These are phyloP conservation scores for Amesomyces nigricolor DNA, from an alignment of 2,329 filamentous ascomycete species.

Conservation along the genomic window DNA sequence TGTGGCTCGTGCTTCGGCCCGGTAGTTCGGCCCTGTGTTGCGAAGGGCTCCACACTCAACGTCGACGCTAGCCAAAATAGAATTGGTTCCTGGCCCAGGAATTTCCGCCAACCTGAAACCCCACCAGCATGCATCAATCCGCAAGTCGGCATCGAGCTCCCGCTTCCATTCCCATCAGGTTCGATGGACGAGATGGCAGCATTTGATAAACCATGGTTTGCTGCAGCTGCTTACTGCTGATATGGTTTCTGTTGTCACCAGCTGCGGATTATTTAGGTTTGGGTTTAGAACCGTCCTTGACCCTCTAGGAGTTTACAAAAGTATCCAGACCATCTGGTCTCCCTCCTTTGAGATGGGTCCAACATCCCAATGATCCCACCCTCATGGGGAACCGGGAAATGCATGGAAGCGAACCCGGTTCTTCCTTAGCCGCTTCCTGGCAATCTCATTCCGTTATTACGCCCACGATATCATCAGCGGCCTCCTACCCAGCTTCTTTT, in stretches of 20 bases:
- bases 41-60: constrained; percentile 4
- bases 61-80: constrained; percentile 5
- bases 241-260: background rate
- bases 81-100: constrained; percentile 5
- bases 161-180: constrained; percentile 10
- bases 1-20: background rate
- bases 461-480: background rate
- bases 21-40: constrained; percentile 16
- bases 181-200: background rate
- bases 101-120: constrained; percentile 19
- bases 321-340: no score
- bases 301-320: no score
- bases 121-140: constrained; percentile 7
- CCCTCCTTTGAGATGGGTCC: background rate
- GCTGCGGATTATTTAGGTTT: constrained; percentile 10
- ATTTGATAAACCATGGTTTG: background rate
- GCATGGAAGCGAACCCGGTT: constrained; percentile 11
- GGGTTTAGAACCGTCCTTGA: no score
- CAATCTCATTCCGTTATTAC: constrained; percentile 19
- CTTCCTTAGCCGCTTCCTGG: constrained; percentile 13
- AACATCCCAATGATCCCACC: background rate
- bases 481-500: background rate
- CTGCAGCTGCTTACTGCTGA: no score
- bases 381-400: constrained; percentile 7
- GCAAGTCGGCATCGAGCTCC: no score